Evolutionary conservation across 2,329 filamentous ascomycete species (phyloP).

Genomic region (Microdochium paspali): DNA sequence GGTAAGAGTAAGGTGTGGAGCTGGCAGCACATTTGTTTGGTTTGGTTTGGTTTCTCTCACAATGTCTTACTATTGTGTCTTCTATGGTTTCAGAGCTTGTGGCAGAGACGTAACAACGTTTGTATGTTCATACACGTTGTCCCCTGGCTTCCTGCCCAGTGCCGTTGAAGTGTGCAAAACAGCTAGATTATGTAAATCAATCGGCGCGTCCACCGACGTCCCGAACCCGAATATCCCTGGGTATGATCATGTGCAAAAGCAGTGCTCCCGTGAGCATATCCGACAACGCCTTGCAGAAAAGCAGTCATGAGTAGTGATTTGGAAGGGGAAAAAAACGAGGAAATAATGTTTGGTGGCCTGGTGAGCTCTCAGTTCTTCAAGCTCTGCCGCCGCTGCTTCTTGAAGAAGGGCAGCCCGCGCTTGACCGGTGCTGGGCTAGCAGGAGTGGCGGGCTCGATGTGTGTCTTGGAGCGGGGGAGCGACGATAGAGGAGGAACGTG

Average conservation of each 20-base stretch:
- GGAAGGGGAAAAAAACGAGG: neutral
- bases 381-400: conserved; percentile 28
- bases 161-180: no score
- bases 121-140: no score
- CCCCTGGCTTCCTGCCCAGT: neutral
- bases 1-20: no score
- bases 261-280: neutral
- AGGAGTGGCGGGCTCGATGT: conserved; percentile 12
- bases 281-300: neutral
- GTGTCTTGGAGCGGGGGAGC: conserved; percentile 28
- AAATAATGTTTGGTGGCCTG: neutral
- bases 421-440: conserved; percentile 11
- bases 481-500: conserved; percentile 16
- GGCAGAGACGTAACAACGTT: neutral
- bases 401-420: conserved; percentile 23
- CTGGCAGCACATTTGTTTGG: neutral
- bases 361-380: conserved; percentile 14
- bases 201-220: neutral
- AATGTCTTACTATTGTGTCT: neutral
- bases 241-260: neutral
- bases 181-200: neutral
- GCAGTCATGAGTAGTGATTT: neutral
- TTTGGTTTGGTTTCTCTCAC: neutral
- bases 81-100: neutral
- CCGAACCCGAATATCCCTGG: neutral